Conservation (phyloP, 192 early-diverging fungal species). For the Phycomyces blakesleeanus region DNA sequence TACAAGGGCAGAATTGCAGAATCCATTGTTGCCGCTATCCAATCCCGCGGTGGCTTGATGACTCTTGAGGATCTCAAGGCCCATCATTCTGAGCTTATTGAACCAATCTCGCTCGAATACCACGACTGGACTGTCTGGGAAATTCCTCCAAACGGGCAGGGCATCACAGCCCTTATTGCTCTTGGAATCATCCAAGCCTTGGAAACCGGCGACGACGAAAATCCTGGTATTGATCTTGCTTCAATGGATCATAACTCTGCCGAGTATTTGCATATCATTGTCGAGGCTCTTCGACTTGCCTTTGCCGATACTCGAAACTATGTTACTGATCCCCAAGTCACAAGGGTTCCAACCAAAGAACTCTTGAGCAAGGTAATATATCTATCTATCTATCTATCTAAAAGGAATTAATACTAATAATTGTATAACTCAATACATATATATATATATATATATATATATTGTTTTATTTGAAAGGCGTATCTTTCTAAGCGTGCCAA, state of each 20-base stretch:
- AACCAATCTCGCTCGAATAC: conserved; percentile 64
- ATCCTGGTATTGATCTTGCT: conserved; percentile 35
- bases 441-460: not conserved
- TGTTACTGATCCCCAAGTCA: conserved; percentile 62
- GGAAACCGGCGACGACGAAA: no score
- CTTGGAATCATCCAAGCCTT: conserved; percentile 61
- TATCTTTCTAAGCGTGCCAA: conserved; percentile 56
- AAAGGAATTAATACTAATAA: no score
- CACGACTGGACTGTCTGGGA: conserved; percentile 58
- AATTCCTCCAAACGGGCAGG: conserved; percentile 75
- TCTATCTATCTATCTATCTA: not conserved
- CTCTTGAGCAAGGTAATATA: conserved; percentile 52
- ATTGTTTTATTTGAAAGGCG: conserved; percentile 15
- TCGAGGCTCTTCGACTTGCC: conserved; percentile 67
- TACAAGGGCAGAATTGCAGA: conserved; percentile 65
- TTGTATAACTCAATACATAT: no score
- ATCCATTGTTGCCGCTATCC: conserved; percentile 56
- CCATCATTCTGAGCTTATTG: conserved; percentile 48
- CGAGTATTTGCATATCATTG: conserved; percentile 63
- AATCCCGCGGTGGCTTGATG: conserved; percentile 56
- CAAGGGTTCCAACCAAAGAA: conserved; percentile 42
- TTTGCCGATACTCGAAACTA: conserved; percentile 71
- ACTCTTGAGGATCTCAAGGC: conserved; percentile 57
- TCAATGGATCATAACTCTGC: conserved; percentile 51
- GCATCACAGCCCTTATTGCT: conserved; percentile 66